Evolutionary conservation across 2,329 filamentous ascomycete species (phyloP).

Genomic region (Talaromyces sp.): DNA sequence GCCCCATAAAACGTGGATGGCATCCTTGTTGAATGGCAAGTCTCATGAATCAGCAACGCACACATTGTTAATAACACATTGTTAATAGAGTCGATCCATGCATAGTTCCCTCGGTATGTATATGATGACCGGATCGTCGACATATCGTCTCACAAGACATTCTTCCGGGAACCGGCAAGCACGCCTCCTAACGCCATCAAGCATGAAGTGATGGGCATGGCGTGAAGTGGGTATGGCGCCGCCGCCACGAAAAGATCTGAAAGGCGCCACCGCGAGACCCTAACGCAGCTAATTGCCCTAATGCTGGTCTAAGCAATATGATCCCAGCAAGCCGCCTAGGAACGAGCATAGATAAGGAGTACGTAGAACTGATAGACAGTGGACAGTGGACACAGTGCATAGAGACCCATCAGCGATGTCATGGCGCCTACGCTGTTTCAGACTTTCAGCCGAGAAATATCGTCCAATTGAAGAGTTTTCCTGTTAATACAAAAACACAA

Average conservation of each 20-base stretch:
- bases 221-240: not conserved
- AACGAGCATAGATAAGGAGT: not conserved
- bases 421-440: not conserved
- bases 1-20: conserved; percentile 11
- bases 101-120: not conserved
- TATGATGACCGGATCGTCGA: not conserved
- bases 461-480: conserved; percentile 2
- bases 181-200: not conserved
- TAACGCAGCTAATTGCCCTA: not conserved
- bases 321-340: not conserved
- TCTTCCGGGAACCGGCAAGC: not conserved
- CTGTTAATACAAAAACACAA: not conserved
- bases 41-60: not conserved
- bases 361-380: no score
- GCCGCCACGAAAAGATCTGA: conserved; percentile 1
- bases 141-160: no score
- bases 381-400: no score
- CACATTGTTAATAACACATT: no score
- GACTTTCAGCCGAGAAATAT: not conserved
- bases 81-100: not conserved
- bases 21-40: not conserved
- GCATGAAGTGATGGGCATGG: no score
- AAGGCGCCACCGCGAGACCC: not conserved
- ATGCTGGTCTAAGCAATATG: not conserved
- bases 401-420: conserved; percentile 9